A percentile compares a stretch with the other conserved stretches of the same genome.
Evolutionary conservation across 2,329 filamentous ascomycete genomes (phyloP).

Genomic region (Penicillium sp.): DNA sequence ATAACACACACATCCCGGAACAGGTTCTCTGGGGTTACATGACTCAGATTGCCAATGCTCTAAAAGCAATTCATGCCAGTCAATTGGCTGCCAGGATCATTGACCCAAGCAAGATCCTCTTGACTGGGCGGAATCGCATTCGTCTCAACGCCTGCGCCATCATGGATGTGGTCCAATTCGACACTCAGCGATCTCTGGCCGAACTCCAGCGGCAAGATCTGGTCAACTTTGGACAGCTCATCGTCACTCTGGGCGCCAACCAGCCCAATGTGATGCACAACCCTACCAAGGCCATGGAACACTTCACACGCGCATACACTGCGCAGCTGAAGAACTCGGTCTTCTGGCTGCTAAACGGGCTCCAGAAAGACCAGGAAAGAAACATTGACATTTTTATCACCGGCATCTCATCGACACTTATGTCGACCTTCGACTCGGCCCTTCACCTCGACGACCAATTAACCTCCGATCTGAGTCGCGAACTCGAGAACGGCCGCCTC

Average conservation of each 20-base stretch:
- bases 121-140: slow-evolving; percentile 84
- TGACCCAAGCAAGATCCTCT: slow-evolving; percentile 75
- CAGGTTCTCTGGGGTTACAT: slow-evolving; percentile 82
- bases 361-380: slow-evolving; percentile 55
- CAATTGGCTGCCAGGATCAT: slow-evolving; percentile 79
- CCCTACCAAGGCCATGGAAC: slow-evolving; percentile 62
- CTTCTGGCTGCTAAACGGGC: slow-evolving; percentile 67
- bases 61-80: slow-evolving; percentile 73
- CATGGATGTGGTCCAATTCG: slow-evolving; percentile 81
- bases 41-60: slow-evolving; percentile 76
- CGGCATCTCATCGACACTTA: slow-evolving; percentile 68
- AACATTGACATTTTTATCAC: slow-evolving; percentile 67
- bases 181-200: slow-evolving; percentile 56
- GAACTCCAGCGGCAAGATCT: slow-evolving; percentile 87
- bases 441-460: slow-evolving; percentile 70
- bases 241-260: slow-evolving; percentile 72
- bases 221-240: slow-evolving; percentile 69
- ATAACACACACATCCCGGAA: slow-evolving; percentile 52
- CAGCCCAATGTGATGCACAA: slow-evolving; percentile 53
- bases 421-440: slow-evolving; percentile 64
- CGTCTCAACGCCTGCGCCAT: slow-evolving; percentile 81
- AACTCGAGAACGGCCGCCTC: slow-evolving; percentile 81
- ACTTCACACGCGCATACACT: slow-evolving; percentile 67
- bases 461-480: slow-evolving; percentile 61
- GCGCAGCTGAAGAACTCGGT: slow-evolving; percentile 69